These are phyloP conservation scores for Phoma sp. DNA, from an alignment of 2,329 filamentous ascomycete genomes.

Conservation along the genomic window DNA sequence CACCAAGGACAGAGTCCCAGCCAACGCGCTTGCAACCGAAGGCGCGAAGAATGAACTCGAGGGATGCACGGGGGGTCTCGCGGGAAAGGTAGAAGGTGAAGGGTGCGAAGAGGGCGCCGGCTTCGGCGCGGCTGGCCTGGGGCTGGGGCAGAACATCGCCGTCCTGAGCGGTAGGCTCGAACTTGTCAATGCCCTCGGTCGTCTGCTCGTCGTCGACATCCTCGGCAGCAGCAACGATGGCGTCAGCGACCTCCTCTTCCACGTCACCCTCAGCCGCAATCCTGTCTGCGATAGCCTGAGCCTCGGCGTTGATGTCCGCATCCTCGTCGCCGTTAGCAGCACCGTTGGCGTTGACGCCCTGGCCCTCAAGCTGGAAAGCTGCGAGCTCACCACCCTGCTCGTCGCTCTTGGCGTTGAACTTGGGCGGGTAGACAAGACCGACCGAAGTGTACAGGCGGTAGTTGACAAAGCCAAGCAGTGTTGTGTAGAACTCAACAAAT, in stretches of 20 bases:
- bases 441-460: constrained; percentile 91
- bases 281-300: constrained; percentile 57
- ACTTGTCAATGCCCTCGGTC: constrained; percentile 77
- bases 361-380: constrained; percentile 88
- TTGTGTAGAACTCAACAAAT: constrained; percentile 99
- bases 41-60: constrained; percentile 90
- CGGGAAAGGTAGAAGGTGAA: constrained; percentile 93
- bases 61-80: constrained; percentile 85
- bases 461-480: constrained; percentile 92
- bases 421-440: constrained; percentile 93
- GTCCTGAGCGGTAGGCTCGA: constrained; percentile 81
- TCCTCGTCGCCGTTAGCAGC: constrained; percentile 35
- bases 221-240: constrained; percentile 18
- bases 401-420: constrained; percentile 86
- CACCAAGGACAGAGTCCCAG: constrained; percentile 90
- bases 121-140: constrained; percentile 66
- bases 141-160: constrained; percentile 89
- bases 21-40: constrained; percentile 97
- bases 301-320: constrained; percentile 48
- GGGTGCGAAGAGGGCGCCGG: constrained; percentile 79
- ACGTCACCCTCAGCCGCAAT: constrained; percentile 43
- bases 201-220: constrained; percentile 43
- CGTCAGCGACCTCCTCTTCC: constrained; percentile 49
- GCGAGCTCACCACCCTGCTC: constrained; percentile 88
- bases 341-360: constrained; percentile 54